Conservation (phyloP, 139 green algal genomes). For the Nannochloris sp. region DNA sequence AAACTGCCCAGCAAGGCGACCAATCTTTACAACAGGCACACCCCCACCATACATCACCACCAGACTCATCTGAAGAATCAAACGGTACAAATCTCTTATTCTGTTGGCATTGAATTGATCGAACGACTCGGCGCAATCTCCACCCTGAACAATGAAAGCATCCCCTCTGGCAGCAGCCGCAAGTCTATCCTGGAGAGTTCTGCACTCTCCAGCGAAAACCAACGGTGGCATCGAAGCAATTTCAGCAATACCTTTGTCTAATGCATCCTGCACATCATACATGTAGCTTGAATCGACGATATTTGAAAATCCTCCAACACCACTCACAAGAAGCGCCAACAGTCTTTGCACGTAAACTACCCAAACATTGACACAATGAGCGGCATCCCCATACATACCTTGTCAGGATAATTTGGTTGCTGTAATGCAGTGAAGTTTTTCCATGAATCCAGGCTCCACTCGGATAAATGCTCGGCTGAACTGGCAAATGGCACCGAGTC, state of each 20-base stretch:
- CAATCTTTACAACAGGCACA: conserved; percentile 95
- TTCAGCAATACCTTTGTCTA: conserved; percentile 34
- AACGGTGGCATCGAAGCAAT: conserved; percentile 79
- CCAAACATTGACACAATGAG: too few species aligned
- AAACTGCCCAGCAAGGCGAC: conserved; percentile 97
- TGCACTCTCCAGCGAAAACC: conserved; percentile 95
- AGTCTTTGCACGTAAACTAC: too few species aligned
- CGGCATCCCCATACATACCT: conserved; percentile 3
- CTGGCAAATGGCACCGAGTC: conserved; percentile 30
- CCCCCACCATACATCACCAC: conserved; percentile 93
- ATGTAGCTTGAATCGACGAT: neutral
- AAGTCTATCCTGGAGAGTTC: conserved; percentile 80
- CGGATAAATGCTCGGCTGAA: conserved; percentile 31
- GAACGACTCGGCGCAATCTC: conserved; percentile 97
- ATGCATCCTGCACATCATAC: neutral
- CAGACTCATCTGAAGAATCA: conserved; percentile 91
- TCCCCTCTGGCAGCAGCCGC: conserved; percentile 74
- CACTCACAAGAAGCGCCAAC: too few species aligned
- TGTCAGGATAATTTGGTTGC: conserved; percentile 65
- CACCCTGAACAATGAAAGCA: conserved; percentile 73
- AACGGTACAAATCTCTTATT: conserved; percentile 84
- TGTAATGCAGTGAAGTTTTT: conserved; percentile 43
- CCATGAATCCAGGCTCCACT: conserved; percentile 48
- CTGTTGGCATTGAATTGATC: conserved; percentile 88
- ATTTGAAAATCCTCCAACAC: neutral